A percentile compares a stretch with the other conserved stretches of the same genome.
Conservation (phyloP, 305 asterid genomes). For the Stenogyne calaminthoides region DNA sequence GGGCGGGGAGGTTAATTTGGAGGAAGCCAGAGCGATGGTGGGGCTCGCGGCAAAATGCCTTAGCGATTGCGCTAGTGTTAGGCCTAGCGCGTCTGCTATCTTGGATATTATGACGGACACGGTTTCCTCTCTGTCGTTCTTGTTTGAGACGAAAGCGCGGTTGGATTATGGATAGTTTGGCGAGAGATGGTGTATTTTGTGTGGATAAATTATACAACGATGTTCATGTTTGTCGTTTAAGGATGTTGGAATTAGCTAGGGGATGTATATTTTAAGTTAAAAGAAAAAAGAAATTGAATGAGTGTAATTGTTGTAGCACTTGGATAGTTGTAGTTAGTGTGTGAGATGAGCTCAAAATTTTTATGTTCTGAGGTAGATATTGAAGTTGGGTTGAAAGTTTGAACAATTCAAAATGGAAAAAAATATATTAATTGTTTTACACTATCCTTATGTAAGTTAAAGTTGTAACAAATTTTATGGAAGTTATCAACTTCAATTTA, state of each 20-base stretch:
- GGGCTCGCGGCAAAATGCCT: conserved; percentile 56
- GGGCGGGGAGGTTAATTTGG: conserved; percentile 35
- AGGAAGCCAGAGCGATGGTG: conserved; percentile 56
- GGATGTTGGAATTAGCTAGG: neutral
- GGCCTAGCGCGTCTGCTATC: conserved; percentile 68
- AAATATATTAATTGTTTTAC: neutral
- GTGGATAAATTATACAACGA: neutral
- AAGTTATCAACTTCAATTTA: too few species aligned
- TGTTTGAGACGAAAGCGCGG: conserved; percentile 2
- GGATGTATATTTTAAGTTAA: neutral
- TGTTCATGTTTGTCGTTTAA: neutral
- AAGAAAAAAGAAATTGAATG: conserved; percentile 4
- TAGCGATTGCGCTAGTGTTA: conserved; percentile 45
- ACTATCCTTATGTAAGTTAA: neutral
- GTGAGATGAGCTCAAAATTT: neutral
- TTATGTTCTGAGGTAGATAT: neutral
- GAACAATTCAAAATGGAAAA: neutral
- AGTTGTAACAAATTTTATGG: too few species aligned
- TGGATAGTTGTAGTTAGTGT: neutral
- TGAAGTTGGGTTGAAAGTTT: neutral
- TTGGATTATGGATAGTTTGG: neutral
- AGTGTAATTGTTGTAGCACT: neutral
- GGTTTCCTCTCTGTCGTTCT: conserved; percentile 33
- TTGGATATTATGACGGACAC: conserved; percentile 39
- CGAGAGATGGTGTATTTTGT: neutral